phyloP scores from a whole-genome alignment of 73 alveolate genomes.

The Paramecium pentaurelia region DNA sequence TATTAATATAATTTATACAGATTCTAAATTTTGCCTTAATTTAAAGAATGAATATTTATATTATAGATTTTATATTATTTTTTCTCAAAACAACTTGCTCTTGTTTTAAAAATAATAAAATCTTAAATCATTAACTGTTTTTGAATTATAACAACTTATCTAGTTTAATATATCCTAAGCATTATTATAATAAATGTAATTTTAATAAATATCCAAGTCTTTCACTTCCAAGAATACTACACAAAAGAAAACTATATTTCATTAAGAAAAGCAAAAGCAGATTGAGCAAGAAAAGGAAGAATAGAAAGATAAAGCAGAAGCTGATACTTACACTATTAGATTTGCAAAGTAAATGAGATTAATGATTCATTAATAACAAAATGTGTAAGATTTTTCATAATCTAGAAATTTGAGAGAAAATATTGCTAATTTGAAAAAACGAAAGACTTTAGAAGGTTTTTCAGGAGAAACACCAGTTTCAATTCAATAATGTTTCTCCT shows the following conservation, averaged over 20 bases:
- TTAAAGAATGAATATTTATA: not conserved
- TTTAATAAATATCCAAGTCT: not conserved
- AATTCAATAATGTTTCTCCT: not conserved
- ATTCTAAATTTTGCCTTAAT: no score
- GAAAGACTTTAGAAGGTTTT: not conserved
- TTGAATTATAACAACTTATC: not conserved
- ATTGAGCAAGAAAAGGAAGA: not conserved
- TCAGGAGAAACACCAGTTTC: not conserved
- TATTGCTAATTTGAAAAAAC: not conserved
- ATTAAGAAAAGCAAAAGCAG: not conserved
- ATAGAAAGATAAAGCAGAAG: not conserved
- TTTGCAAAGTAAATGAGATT: not conserved
- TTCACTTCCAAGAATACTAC: not conserved
- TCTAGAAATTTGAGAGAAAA: not conserved
- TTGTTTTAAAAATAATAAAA: not conserved
- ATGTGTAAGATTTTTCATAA: not conserved
- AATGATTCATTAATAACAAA: not conserved
- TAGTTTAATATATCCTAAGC: not conserved
- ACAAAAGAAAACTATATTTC: not conserved
- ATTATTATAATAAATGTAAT: not conserved
- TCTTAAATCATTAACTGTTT: not conserved
- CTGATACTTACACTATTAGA: not conserved
- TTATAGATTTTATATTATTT: no score
- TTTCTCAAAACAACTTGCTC: not conserved
- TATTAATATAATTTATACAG: not conserved